Evolutionary conservation across 148 eudicot genomes (phyloP), one percentile per base, ranked within the genome.

Genomic region (Arbutus unedo): DNA sequence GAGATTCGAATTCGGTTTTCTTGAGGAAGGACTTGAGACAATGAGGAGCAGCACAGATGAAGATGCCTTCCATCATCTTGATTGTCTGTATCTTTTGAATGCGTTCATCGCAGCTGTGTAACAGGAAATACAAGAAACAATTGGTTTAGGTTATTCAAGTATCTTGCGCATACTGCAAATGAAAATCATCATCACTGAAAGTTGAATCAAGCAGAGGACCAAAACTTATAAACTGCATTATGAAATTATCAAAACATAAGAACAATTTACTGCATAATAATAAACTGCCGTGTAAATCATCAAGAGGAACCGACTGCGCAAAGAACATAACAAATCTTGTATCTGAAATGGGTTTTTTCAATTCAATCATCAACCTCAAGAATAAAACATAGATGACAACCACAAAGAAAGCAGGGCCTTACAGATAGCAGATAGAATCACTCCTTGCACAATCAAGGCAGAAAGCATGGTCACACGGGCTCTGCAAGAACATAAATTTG

Each of bases 371-470:
- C 0, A 13, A 38, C 18, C 31, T 44, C 31, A 49, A 19, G 50
- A 10, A 80, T 25, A 67, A 25, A 25, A 8, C 14, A 23, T 25
- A 66, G 16, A 25, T 25, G 48, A 49, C 13, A 60, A 79, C 38
- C 8, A 79, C 15, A 48, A 19, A 44, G 31, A 48, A 83, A 64
- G 62, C 15, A 68, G 68, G 56, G 73, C 79, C 99, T 96, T 91
- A 96, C 98, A 96, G 89, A 85, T 92, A 94, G 89, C 99, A 96
- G 72, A 96, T 86, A n/a, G 99, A 94, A 85, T 96, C 96, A 85
- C 98, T 96, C 90, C 99, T 93, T 11, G 97, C 96, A 85, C 99
- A 96, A 85, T 94, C 99, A 85, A 94, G 92, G 82, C 99, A 96
- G 92, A 94, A 96, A 44, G 90, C 93, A 91, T 96, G 99, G 60